These are phyloP conservation scores for Amaranthus hypochondriacus DNA, from an alignment of 148 eudicot species.

Conservation along the genomic window DNA sequence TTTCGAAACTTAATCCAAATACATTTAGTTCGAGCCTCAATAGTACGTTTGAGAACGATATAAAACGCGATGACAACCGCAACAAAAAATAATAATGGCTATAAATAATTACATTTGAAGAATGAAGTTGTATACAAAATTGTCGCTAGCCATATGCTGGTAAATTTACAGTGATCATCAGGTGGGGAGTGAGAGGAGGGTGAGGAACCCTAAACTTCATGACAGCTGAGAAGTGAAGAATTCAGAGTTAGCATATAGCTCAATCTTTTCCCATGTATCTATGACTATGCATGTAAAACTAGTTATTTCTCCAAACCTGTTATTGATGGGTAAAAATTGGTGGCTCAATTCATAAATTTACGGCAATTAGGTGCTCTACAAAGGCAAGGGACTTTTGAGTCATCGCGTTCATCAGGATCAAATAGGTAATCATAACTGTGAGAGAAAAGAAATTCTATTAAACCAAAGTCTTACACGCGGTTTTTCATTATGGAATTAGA, in stretches of 20 bases:
- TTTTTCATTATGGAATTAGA: background rate
- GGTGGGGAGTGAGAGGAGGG: background rate
- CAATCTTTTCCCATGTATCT: conserved; percentile 15
- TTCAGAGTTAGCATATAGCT: conserved; percentile 21
- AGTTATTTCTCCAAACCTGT: conserved; percentile 9
- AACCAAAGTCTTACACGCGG: background rate
- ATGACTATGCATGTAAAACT: conserved; percentile 16
- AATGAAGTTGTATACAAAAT: conserved; percentile 31
- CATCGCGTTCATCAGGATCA: conserved; percentile 83
- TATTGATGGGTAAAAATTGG: conserved; percentile 12
- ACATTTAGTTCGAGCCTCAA: no score
- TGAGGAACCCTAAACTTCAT: background rate
- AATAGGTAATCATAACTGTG: conserved; percentile 87
- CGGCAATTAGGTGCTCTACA: conserved; percentile 80
- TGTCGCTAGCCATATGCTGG: conserved; percentile 21
- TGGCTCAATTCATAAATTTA: conserved; percentile 60
- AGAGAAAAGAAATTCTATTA: background rate
- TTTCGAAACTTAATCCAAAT: no score
- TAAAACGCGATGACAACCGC: no score
- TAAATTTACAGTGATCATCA: conserved; percentile 16
- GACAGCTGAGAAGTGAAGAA: background rate
- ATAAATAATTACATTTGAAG: conserved; percentile 23
- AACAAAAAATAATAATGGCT: background rate
- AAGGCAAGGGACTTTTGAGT: conserved; percentile 78
- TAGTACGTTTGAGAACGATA: no score